Base-by-base conservation (phyloP, 768 basidiomycete genomes). In the Austroboletus festivus region DNA sequence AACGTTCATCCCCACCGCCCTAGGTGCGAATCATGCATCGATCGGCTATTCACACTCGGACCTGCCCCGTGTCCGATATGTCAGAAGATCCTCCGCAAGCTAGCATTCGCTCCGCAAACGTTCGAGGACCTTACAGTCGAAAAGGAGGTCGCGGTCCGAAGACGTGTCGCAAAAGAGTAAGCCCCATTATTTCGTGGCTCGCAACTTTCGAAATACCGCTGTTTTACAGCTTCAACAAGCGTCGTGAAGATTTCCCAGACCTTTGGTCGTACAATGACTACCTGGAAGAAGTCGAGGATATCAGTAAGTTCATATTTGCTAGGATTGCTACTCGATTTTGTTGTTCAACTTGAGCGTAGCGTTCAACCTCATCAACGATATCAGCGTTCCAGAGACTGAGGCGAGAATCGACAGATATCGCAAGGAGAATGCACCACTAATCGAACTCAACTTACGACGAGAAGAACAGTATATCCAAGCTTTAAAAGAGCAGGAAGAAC, bases 11-110 rank as follows among this genome's bases (percentile, higher is more conserved):
- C 1, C 12, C 8, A 19, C 20, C n/a, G 18, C 20, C 42, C n/a
- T 52, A 95, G 93, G 91, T 98, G 96, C 72, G 95, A 98, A 73
- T 92, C 91, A 1, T 99, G 96, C 67, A 96, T 99, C 60, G 96
- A 98, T 68, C 83, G 94, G 8, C 68, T 97, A 34, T 99, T 95
- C 69, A 95, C 93, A 1, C 80, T 97, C 4, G 94, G 95, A 2
- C 94, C 96, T 2, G 93, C 93, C 3, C 92, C 92, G 3, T 98
- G 96, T 75, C 96, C 96, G 16, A 84, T 93, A 48, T 99, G 96
- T 68, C 82, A 79, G 45, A 89, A 85, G 60, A 80, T 88, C 16
- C 76, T 97, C 43, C 73, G 96, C 18, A 98, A 97, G 64, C 78
- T 93, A 21, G 90, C 91, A n/a, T 99, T 98, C 63, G 88, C 84